phyloP scores from a whole-genome alignment of 768 basidiomycete species.

The Amanita pseudoporphyria region DNA sequence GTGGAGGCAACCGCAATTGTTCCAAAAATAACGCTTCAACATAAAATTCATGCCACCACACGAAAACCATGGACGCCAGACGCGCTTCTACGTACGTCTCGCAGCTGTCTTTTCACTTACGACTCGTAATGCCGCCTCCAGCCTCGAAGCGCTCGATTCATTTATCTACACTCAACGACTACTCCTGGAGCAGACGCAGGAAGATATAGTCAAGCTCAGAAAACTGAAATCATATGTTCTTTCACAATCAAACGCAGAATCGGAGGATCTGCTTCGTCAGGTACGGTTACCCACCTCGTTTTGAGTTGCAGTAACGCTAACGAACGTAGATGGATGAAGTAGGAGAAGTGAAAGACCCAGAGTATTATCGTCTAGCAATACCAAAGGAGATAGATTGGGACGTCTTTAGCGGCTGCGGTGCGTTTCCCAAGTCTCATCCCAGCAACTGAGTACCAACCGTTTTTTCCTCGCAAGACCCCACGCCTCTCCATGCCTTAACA shows the following conservation, averaged over 20 bases:
- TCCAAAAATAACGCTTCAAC: too few species aligned
- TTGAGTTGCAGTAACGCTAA: background rate
- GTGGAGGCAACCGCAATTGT: background rate
- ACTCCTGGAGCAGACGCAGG: conserved; percentile 48
- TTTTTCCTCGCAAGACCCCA: conserved; percentile 34
- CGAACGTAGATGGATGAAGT: conserved; percentile 21
- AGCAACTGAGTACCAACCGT: background rate
- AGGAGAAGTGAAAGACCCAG: conserved; percentile 32
- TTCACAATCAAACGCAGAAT: conserved; percentile 14
- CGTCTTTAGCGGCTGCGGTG: conserved; percentile 47
- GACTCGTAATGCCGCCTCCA: conserved; percentile 14
- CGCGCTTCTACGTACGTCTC: conserved; percentile 29
- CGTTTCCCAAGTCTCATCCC: conserved; percentile 10
- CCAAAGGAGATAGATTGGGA: conserved; percentile 55
- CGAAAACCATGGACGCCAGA: conserved; percentile 23
- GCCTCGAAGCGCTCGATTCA: conserved; percentile 55
- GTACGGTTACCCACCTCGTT: background rate
- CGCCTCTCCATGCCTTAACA: conserved; percentile 40
- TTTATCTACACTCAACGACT: conserved; percentile 56
- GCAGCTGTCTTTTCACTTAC: background rate
- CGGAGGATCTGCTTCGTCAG: conserved; percentile 21
- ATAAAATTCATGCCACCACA: conserved; percentile 1
- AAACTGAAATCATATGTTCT: conserved; percentile 31
- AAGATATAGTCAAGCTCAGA: conserved; percentile 51
- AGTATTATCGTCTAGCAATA: conserved; percentile 31